Evolutionary conservation across 2,329 filamentous ascomycete genomes (phyloP), one percentile per base, ranked within the genome.

Genomic region (Aureobasidium subglaciale): DNA sequence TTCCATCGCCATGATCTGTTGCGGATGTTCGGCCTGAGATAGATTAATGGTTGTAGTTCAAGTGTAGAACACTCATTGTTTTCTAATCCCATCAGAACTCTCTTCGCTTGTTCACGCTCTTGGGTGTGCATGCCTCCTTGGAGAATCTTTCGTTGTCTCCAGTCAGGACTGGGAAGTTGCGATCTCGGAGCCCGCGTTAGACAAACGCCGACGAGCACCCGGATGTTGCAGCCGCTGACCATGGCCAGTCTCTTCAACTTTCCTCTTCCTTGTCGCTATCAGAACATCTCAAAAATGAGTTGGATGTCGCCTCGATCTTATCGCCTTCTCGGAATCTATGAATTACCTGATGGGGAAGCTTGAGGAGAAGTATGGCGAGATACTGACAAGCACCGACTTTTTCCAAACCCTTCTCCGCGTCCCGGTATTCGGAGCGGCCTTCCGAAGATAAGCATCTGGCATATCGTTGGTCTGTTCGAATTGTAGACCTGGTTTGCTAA

Each of bases 1-100:
- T 91, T 87, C 65, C 77, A 87, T 61, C 79, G 83, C n/a, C 79
- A 92, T 66, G 85, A 93, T 68, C 73, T 92, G 22, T 71, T 93
- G 43, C 73, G 75, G 62, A 71, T 77, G 55, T 67, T 71, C 35
- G 66, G 69, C 2, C 61, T 80, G 41, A 61, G 61, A 59, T 71
- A 61, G 61, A 59, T 71, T 15, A 38, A 13, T 13, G 5, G 22
- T 27, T 43, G 20, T 30, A 11, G 15, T 7, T 13, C 13, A n/a
- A 2, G 2, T 27, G 10, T 20, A 41, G 18, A 41, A n/a, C n/a
- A n/a, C n/a, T n/a, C n/a, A n/a, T n/a, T n/a, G n/a, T n/a, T n/a
- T n/a, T n/a, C n/a, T n/a, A n/a, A n/a, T n/a, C n/a, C n/a, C n/a
- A n/a, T n/a, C n/a, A n/a, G n/a, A n/a, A n/a, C n/a, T n/a, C n/a